These are phyloP conservation scores for Scheffersomyces illinoinensis DNA, from an alignment of 1,139 yeast species.

Conservation along the genomic window DNA sequence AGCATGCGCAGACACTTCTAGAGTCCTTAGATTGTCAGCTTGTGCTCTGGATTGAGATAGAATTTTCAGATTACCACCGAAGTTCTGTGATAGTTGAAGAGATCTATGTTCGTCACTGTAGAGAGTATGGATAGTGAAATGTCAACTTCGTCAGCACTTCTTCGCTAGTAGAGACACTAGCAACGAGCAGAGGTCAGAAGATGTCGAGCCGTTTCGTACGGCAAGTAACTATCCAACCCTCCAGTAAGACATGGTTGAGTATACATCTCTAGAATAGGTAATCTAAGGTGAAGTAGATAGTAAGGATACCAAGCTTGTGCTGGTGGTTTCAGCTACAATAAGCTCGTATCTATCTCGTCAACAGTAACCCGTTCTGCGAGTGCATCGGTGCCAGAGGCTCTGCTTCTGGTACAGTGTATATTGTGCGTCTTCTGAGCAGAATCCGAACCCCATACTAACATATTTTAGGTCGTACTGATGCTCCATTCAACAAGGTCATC, in stretches of 20 bases:
- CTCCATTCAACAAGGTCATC: slow-evolving; percentile 97
- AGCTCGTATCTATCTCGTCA: neutral
- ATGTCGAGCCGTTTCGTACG: neutral
- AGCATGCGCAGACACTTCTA: neutral
- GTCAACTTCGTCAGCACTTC: neutral
- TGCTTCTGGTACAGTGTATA: slow-evolving; percentile 12
- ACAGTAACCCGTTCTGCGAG: slow-evolving; percentile 53
- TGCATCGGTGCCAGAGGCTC: slow-evolving; percentile 30
- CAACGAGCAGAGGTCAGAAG: slow-evolving; percentile 2
- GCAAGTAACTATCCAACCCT: neutral
- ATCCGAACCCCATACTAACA: slow-evolving; percentile 46
- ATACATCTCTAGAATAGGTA: neutral
- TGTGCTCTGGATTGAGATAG: neutral
- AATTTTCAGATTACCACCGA: neutral
- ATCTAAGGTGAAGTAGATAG: neutral
- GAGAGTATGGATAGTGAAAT: neutral
- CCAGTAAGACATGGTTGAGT: neutral
- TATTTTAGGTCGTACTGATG: slow-evolving; percentile 88
- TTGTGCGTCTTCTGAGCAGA: slow-evolving; percentile 67
- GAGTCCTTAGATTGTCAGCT: neutral
- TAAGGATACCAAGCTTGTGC: slow-evolving; percentile 1
- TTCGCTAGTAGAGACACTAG: slow-evolving; percentile 15
- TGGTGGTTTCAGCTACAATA: slow-evolving; percentile 9
- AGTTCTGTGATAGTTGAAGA: slow-evolving; percentile 7
- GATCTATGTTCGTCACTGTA: neutral